Percentiles rank a stretch among this genome's conserved stretches.
Evolutionary conservation across 1,284 basidiomycete genomes (phyloP).

Genomic region (Mycosarcoma maydis): DNA sequence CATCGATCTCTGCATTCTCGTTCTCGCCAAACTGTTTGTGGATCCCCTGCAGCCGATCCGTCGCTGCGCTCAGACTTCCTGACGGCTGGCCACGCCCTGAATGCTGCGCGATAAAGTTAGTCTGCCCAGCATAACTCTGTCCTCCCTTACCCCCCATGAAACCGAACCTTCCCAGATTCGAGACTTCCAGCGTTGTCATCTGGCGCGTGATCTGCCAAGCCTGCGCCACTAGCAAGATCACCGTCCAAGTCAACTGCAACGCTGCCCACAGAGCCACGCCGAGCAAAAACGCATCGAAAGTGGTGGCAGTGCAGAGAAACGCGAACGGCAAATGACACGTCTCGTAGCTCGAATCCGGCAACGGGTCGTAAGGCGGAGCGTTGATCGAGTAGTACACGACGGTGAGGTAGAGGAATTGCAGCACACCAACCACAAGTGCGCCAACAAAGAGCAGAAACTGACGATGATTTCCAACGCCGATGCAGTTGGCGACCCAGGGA

Average conservation of each 20-base stretch:
- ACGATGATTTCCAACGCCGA: conserved; percentile 93
- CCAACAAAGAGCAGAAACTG: conserved; percentile 91
- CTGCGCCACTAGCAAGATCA: conserved; percentile 84
- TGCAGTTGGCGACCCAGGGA: conserved; percentile 99
- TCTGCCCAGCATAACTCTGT: conserved; percentile 70
- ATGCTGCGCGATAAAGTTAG: conserved; percentile 32
- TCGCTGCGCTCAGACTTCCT: conserved; percentile 5
- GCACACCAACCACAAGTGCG: conserved; percentile 82
- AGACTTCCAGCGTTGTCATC: conserved; percentile 95
- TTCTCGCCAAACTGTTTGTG: conserved; percentile 14
- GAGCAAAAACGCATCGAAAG: conserved; percentile 83
- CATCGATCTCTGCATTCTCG: conserved; percentile 23
- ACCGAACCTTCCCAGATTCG: conserved; percentile 91
- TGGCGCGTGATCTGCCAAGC: conserved; percentile 90
- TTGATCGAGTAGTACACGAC: conserved; percentile 69
- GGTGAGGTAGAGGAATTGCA: conserved; percentile 82
- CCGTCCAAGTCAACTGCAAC: conserved; percentile 91
- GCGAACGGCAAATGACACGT: conserved; percentile 75
- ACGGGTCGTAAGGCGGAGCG: conserved; percentile 44
- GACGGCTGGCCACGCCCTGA: conserved; percentile 3
- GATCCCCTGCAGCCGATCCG: conserved; percentile 17
- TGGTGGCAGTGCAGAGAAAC: conserved; percentile 73
- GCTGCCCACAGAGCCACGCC: conserved; percentile 83
- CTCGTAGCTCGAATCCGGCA: conserved; percentile 49
- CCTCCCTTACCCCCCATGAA: conserved; percentile 93